A percentile compares a stretch with the other conserved stretches of the same genome.
These are phyloP conservation scores for Cylindrotheca closterium DNA, from an alignment of 108 stramenopile species.

Conservation along the genomic window DNA sequence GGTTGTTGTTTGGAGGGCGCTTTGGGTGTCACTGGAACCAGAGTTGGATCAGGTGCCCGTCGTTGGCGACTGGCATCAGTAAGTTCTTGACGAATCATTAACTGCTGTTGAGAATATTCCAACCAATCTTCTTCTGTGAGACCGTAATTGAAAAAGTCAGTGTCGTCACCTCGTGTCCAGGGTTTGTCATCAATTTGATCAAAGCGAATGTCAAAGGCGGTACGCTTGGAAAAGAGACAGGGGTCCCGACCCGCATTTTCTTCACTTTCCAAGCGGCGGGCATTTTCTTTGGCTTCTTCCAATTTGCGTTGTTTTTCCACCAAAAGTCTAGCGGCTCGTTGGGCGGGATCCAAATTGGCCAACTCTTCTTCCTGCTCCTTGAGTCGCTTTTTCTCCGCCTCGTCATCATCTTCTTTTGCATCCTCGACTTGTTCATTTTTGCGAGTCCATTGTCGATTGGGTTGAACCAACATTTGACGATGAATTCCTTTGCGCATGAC, in stretches of 20 bases:
- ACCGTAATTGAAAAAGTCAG: constrained; percentile 90
- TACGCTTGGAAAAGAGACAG: constrained; percentile 84
- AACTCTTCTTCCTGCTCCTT: constrained; percentile 50
- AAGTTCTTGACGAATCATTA: constrained; percentile 83
- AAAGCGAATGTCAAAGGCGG: constrained; percentile 90
- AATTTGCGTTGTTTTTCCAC: constrained; percentile 75
- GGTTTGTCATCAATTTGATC: constrained; percentile 93
- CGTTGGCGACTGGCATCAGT: constrained; percentile 83
- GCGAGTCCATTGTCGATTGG: constrained; percentile 80
- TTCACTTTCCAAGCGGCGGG: constrained; percentile 70
- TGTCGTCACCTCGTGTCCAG: constrained; percentile 73
- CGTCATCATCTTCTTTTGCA: constrained; percentile 14
- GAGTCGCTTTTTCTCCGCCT: constrained; percentile 22
- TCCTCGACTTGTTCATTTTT: constrained; percentile 25
- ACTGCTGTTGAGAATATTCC: constrained; percentile 80
- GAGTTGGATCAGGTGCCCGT: constrained; percentile 71
- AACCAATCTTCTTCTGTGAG: constrained; percentile 85
- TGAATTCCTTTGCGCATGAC: constrained; percentile 75
- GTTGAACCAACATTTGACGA: constrained; percentile 46
- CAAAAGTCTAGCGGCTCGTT: constrained; percentile 62
- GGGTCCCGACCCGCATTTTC: constrained; percentile 92
- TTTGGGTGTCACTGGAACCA: constrained; percentile 71
- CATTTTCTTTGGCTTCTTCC: constrained; percentile 69
- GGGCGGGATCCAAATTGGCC: constrained; percentile 73
- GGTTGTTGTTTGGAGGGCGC: constrained; percentile 65